Evolutionary conservation across 345 rosid species (phyloP), one percentile per base, ranked within the genome.

Genomic region (Trapa incisa): DNA sequence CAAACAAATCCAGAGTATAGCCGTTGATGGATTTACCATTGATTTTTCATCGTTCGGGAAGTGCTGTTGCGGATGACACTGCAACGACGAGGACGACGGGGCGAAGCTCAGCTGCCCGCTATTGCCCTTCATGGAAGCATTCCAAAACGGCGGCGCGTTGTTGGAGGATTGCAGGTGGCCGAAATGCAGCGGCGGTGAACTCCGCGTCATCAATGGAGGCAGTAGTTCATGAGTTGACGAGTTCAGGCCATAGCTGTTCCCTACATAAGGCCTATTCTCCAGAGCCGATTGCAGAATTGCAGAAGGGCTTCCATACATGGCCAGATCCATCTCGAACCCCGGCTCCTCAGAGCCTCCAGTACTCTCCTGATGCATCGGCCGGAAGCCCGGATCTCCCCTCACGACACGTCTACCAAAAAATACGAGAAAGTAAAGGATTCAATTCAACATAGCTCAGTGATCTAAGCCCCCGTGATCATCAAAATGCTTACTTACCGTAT

Each of bases 21-120:
- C 29, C 29, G 29, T n/a, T 22, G 10, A 6, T 54, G 0, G 3
- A 13, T 42, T 22, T 65, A 80, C 88, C 85, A 77, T 82, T 48
- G 83, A 65, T 65, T 80, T 80, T 47, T 83, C 86, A 6, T 86
- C 83, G 47, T 78, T 35, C 1, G 13, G 41, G 17, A 45, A 50
- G 15, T 58, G 63, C 1, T 54, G 60, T 4, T 58, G 63, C 1
- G n/a, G 60, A 22, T 54, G 60, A 8, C 60, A 3, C 11, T 32
- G 63, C 1, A 32, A 58, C 3, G 32, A 58, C 3, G 63, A 58
- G 37, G 38, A 33, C 17, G 62, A 36, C 0, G 70, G 70, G 39
- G 8, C 14, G 32, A 35, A 54, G 43, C 47, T 48, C 11, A 62
- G 15, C 6, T 12, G 61, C 47, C 54, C 32, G 15, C 36, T 58